Evolutionary conservation across 208 protist genomes (phyloP).

Genomic region (Crithidia mellificae): DNA sequence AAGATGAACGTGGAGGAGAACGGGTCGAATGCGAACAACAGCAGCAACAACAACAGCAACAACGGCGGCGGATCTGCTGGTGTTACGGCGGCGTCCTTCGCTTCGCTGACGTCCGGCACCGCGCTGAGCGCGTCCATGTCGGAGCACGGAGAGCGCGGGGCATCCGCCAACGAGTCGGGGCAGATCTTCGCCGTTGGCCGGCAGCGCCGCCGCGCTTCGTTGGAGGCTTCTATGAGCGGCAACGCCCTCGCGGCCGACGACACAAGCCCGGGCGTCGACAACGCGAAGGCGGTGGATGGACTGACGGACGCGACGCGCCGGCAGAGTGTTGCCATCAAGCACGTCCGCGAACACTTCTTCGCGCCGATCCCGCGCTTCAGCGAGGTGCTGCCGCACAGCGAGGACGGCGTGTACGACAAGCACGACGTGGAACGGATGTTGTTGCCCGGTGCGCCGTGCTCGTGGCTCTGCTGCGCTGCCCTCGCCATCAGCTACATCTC

Average conservation of each 20-base stretch:
- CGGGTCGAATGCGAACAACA: neutral
- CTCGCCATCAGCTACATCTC: conserved; percentile 82
- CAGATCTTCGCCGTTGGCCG: conserved; percentile 21
- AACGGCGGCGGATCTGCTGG: neutral
- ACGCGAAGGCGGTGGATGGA: conserved; percentile 37
- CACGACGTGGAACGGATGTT: conserved; percentile 44
- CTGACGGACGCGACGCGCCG: conserved; percentile 31
- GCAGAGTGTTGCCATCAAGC: conserved; percentile 34
- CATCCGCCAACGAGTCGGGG: neutral
- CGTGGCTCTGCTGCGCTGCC: conserved; percentile 77
- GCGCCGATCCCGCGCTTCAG: conserved; percentile 46
- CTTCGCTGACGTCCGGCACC: neutral
- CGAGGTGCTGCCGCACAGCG: conserved; percentile 34
- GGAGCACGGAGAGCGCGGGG: neutral
- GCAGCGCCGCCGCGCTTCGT: conserved; percentile 1
- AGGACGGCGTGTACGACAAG: conserved; percentile 31
- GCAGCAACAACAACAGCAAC: neutral
- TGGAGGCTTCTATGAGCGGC: conserved; percentile 6
- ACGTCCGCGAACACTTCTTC: conserved; percentile 63
- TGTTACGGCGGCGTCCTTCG: neutral
- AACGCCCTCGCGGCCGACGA: neutral
- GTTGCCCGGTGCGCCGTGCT: conserved; percentile 68
- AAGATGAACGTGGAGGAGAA: conserved; percentile 7
- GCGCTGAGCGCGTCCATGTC: neutral
- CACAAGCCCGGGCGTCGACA: conserved; percentile 8